phyloP scores from a whole-genome alignment of 345 rosid species.

The Euphorbia pulcherrima region DNA sequence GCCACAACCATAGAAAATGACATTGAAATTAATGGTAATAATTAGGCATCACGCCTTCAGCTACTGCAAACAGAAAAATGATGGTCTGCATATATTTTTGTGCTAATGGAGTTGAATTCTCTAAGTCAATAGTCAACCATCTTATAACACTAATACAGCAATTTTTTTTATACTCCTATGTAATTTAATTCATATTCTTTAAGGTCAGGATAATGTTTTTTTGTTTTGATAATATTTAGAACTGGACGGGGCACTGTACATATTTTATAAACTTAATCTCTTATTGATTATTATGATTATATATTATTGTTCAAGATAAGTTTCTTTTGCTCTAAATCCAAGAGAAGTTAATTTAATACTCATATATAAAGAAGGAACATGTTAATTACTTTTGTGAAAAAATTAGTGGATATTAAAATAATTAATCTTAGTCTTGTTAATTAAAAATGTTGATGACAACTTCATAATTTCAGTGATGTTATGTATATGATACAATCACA shows the following conservation, averaged over 20 bases:
- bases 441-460: neutral
- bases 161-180: too few relatives aligned
- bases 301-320: too few relatives aligned
- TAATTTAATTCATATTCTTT: neutral
- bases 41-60: slow-evolving; percentile 51
- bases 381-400: too few relatives aligned
- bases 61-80: slow-evolving; percentile 35
- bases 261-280: too few relatives aligned
- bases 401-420: too few relatives aligned
- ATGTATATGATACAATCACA: neutral
- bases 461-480: neutral
- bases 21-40: slow-evolving; percentile 33
- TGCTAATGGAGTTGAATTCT: slow-evolving; percentile 38
- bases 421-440: neutral
- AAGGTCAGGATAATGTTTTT: neutral
- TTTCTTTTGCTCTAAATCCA: too few relatives aligned
- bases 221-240: neutral
- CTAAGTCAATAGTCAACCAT: slow-evolving; percentile 38
- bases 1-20: slow-evolving; percentile 34
- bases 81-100: slow-evolving; percentile 46
- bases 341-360: too few relatives aligned
- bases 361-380: neutral
- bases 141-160: neutral
- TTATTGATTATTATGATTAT: too few relatives aligned
- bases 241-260: too few relatives aligned